Evolutionary conservation across 2,329 filamentous ascomycete species (phyloP).

Genomic region (Helotiales sp.): DNA sequence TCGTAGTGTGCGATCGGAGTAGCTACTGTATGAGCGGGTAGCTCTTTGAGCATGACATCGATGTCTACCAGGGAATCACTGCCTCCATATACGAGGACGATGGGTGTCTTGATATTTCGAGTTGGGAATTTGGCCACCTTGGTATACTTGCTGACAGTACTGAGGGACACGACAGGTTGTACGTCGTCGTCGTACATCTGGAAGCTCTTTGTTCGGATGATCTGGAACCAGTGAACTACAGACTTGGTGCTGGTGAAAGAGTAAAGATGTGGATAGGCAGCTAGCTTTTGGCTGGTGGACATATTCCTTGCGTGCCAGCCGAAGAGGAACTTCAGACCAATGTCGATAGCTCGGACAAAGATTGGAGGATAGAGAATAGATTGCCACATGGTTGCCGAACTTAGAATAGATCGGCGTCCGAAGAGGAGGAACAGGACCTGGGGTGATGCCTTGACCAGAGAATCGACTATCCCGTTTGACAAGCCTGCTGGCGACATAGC

Average conservation of each 20-base stretch:
- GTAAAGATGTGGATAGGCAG: constrained; percentile 93
- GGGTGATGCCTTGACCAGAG: constrained; percentile 89
- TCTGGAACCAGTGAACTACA: constrained; percentile 99
- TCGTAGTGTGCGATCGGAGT: constrained; percentile 91
- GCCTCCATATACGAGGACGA: constrained; percentile 90
- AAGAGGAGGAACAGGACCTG: constrained; percentile 92
- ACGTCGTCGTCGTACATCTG: constrained; percentile 99
- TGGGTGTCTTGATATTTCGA: constrained; percentile 92
- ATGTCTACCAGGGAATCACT: constrained; percentile 95
- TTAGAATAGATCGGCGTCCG: constrained; percentile 85
- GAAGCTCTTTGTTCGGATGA: constrained; percentile 93
- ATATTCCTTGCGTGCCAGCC: constrained; percentile 89
- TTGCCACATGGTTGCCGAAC: constrained; percentile 96
- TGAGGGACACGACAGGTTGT: constrained; percentile 71
- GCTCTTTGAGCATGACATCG: constrained; percentile 83
- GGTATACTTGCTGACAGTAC: constrained; percentile 78
- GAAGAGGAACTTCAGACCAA: constrained; percentile 79
- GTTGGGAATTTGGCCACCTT: constrained; percentile 97
- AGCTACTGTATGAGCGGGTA: constrained; percentile 81
- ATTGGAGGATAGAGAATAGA: constrained; percentile 92
- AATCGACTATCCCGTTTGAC: constrained; percentile 86
- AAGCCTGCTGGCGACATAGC: constrained; percentile 95
- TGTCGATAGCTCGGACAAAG: constrained; percentile 85
- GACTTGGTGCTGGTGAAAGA: constrained; percentile 96
- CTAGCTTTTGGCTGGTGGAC: constrained; percentile 81